Conservation (phyloP, 2,329 filamentous ascomycete genomes). For the Didymella keratinophila region DNA sequence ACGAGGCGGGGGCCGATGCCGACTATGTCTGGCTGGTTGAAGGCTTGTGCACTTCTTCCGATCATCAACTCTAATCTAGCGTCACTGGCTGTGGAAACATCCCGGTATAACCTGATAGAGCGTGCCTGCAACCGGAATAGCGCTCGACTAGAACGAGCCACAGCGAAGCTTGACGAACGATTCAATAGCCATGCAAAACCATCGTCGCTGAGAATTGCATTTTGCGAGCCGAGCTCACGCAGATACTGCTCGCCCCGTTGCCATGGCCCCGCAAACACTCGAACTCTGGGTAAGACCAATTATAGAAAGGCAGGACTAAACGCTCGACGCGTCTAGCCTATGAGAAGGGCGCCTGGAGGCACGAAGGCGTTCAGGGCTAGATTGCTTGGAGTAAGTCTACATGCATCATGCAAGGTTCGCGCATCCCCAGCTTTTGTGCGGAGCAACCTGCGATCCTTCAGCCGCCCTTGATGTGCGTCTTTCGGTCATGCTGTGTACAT, state of each 20-base stretch:
- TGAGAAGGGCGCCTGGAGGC: conserved; percentile 20
- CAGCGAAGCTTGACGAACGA: neutral
- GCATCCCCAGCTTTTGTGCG: conserved; percentile 19
- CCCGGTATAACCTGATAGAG: conserved; percentile 8
- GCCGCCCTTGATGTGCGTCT: neutral
- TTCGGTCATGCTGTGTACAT: too few relatives aligned
- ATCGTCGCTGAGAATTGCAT: neutral
- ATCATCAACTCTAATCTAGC: conserved; percentile 19
- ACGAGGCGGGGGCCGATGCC: conserved; percentile 37
- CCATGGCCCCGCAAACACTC: conserved; percentile 6
- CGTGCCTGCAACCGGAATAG: conserved; percentile 14
- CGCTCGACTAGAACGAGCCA: neutral
- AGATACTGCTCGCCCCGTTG: conserved; percentile 4
- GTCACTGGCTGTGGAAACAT: conserved; percentile 11
- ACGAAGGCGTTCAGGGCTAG: conserved; percentile 25
- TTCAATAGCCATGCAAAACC: conserved; percentile 1
- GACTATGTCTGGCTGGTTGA: conserved; percentile 32
- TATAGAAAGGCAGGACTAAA: conserved; percentile 6
- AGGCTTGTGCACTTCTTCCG: conserved; percentile 17
- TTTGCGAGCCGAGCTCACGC: neutral
- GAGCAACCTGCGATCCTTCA: conserved; percentile 7
- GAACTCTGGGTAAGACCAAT: conserved; percentile 3
- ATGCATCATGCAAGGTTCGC: conserved; percentile 17
- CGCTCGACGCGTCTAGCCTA: conserved; percentile 23
- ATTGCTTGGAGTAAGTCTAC: conserved; percentile 20